phyloP scores from a whole-genome alignment of 805 yeast genomes.

The Sugiyamaella smithiae region DNA sequence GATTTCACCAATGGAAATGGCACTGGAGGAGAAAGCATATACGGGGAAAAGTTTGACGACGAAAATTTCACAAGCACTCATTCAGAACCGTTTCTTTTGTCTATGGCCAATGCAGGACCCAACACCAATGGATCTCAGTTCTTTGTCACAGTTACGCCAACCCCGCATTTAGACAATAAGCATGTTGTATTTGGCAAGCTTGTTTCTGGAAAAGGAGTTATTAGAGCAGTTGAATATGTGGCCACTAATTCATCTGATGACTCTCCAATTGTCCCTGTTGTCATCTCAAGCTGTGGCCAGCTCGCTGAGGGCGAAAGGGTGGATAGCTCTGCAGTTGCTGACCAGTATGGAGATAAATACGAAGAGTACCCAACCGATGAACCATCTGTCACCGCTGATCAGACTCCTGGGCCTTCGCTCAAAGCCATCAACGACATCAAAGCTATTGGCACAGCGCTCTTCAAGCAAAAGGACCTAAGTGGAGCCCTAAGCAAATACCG shows the following conservation, averaged over 20 bases:
- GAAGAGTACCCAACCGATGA: conserved; percentile 78
- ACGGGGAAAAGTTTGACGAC: conserved; percentile 85
- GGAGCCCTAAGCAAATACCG: conserved; percentile 64
- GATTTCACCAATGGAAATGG: conserved; percentile 76
- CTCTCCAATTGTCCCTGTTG: conserved; percentile 67
- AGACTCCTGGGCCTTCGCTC: conserved; percentile 62
- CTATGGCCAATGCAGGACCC: conserved; percentile 98
- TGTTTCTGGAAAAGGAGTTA: conserved; percentile 73
- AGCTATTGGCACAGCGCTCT: conserved; percentile 70
- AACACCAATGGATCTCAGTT: conserved; percentile 95
- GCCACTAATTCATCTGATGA: conserved; percentile 60
- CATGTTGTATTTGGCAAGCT: conserved; percentile 97
- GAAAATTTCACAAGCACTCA: conserved; percentile 79
- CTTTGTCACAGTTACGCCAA: conserved; percentile 86
- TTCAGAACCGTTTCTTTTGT: conserved; percentile 79
- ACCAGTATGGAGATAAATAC: conserved; percentile 81
- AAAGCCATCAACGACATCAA: conserved; percentile 64
- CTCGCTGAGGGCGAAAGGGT: conserved; percentile 57
- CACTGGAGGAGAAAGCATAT: conserved; percentile 79
- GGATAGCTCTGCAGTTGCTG: conserved; percentile 40
- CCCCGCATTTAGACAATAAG: conserved; percentile 93
- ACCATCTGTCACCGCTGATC: conserved; percentile 53
- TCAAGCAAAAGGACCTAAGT: conserved; percentile 59
- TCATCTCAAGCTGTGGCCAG: conserved; percentile 76
- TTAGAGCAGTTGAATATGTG: conserved; percentile 70